Conservation (phyloP, 768 basidiomycete species). For the Lanmaoa pseudosensibilis region DNA sequence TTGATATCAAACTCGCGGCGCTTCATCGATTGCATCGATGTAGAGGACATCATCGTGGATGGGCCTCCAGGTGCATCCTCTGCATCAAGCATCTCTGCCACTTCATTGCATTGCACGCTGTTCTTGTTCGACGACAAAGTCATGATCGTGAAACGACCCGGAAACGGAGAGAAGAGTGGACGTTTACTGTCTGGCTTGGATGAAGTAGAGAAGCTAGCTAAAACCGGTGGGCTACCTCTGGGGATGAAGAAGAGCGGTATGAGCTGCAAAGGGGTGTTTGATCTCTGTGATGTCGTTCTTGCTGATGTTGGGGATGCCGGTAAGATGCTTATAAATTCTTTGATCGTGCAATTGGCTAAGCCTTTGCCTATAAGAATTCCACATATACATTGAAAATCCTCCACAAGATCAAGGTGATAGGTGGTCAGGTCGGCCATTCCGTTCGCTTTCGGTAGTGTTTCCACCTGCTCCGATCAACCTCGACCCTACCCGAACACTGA, state of each 20-base stretch:
- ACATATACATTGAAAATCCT: conserved; percentile 80
- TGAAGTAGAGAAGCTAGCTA: conserved; percentile 71
- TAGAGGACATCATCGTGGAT: conserved; percentile 74
- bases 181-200: conserved; percentile 73
- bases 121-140: conserved; percentile 95
- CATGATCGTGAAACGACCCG: conserved; percentile 84
- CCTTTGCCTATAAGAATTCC: conserved; percentile 59
- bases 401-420: conserved; percentile 80
- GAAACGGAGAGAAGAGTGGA: conserved; percentile 73
- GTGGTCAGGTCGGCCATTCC: conserved; percentile 86
- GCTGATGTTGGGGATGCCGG: conserved; percentile 86
- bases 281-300: conserved; percentile 79
- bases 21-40: conserved; percentile 91
- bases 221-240: conserved; percentile 57
- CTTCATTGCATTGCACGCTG: conserved; percentile 76
- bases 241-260: conserved; percentile 78
- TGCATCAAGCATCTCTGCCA: conserved; percentile 41
- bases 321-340: conserved; percentile 36
- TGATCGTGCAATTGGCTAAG: conserved; percentile 7
- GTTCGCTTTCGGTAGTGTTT: conserved; percentile 73
- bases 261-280: conserved; percentile 81
- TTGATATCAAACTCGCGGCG: conserved; percentile 87
- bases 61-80: conserved; percentile 40
- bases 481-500: conserved; percentile 61
- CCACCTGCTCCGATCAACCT: conserved; percentile 67